Conservation (phyloP, 805 yeast genomes). For the Priceomyces melissophilus region DNA sequence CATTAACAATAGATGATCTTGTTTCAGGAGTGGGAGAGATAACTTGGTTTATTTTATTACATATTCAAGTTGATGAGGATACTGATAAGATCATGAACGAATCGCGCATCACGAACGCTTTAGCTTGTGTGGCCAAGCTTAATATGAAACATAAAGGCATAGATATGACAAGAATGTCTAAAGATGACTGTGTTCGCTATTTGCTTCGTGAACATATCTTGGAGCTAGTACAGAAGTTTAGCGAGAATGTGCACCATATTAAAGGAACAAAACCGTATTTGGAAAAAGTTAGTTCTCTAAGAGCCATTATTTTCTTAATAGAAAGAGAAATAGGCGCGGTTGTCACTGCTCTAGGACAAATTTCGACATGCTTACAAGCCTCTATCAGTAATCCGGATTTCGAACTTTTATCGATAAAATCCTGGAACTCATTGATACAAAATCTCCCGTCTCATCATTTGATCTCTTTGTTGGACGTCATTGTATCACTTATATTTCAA, state of each 20-base stretch:
- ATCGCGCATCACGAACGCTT: slow-evolving; percentile 38
- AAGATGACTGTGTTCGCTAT: slow-evolving; percentile 24
- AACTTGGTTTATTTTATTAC: slow-evolving; percentile 33
- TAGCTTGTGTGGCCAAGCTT: slow-evolving; percentile 36
- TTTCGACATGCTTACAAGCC: slow-evolving; percentile 80
- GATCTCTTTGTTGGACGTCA: slow-evolving; percentile 65
- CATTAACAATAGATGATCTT: slow-evolving; percentile 28
- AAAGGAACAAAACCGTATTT: slow-evolving; percentile 69
- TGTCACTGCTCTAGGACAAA: slow-evolving; percentile 67
- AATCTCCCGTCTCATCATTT: slow-evolving; percentile 56
- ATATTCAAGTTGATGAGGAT: slow-evolving; percentile 29
- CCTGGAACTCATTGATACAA: slow-evolving; percentile 63
- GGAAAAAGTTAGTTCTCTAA: slow-evolving; percentile 66
- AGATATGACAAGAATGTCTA: slow-evolving; percentile 3
- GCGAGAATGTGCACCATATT: slow-evolving; percentile 72
- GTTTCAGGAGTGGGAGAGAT: slow-evolving; percentile 37
- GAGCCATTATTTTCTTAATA: slow-evolving; percentile 70
- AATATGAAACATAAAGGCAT: slow-evolving; percentile 15
- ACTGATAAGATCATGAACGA: slow-evolving; percentile 26
- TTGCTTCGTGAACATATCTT: slow-evolving; percentile 56
- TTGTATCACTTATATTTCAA: slow-evolving; percentile 71
- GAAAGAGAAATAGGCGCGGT: slow-evolving; percentile 53
- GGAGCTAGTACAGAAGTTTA: slow-evolving; percentile 74
- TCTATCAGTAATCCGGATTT: slow-evolving; percentile 63
- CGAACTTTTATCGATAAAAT: slow-evolving; percentile 57